Evolutionary conservation across 139 green algal genomes (phyloP), one percentile per base, ranked within the genome.

Genomic region (Haematococcus lacustris): DNA sequence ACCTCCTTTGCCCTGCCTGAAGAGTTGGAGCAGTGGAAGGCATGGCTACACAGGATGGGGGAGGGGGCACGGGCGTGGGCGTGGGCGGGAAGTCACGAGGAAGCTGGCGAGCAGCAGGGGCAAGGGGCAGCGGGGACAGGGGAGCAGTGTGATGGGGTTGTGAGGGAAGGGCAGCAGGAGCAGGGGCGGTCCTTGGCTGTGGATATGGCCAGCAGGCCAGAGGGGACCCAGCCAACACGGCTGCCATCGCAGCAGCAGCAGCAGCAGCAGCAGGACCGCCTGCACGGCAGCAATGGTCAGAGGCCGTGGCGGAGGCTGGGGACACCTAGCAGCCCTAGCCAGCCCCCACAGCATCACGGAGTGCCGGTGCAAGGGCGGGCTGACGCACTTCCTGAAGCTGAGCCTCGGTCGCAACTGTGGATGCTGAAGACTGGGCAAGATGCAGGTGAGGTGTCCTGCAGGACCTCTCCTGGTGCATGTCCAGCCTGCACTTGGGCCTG

Each of bases 391-490:
- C 21, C 21, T 13, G 13, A 57, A 21, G 47, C 47, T 28, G 47
- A 13, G 13, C 47, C 47, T 57, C 47, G 47, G 47, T 13, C 0
- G 50, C 40, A 50, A 21, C 39, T 85, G 34, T 88, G 83, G 83
- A 88, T 85, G 25, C 53, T 88, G 23, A 88, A 88, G 75, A 85
- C 83, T 2, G 83, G 83, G 0, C 83, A 88, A 39, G 83, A 85
- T 62, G 74, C 69, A 72, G 73, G 78, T 83, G 64, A 0, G 71
- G 5, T 47, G 30, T 34, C 53, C n/a, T n/a, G n/a, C n/a, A n/a
- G n/a, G n/a, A n/a, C n/a, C n/a, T n/a, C n/a, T n/a, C n/a, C n/a
- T n/a, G n/a, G n/a, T n/a, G n/a, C n/a, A n/a, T n/a, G n/a, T n/a
- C n/a, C n/a, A n/a, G n/a, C n/a, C n/a, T n/a, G n/a, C n/a, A n/a